These are phyloP conservation scores for Cryphonectria japonica DNA, from an alignment of 2,329 filamentous ascomycete genomes.

Conservation along the genomic window DNA sequence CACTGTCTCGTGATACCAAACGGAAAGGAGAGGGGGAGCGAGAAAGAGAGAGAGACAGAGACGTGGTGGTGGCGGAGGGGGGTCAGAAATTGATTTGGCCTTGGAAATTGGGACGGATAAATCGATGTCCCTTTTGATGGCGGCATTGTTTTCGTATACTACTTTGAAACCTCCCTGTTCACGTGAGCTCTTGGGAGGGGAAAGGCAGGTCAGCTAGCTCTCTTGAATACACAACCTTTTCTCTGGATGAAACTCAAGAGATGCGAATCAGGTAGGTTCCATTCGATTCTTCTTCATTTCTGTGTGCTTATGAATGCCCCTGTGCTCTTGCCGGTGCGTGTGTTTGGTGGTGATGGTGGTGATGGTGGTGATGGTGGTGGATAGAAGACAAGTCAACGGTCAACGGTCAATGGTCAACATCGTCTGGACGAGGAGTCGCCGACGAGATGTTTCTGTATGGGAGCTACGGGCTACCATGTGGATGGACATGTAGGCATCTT, in stretches of 20 bases:
- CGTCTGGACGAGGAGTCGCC: neutral
- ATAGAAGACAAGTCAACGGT: no score
- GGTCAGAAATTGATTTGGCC: neutral
- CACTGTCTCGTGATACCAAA: constrained; percentile 22
- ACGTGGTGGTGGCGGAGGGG: no score
- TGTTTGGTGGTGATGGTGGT: neutral
- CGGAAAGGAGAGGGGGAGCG: neutral
- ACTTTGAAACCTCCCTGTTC: neutral
- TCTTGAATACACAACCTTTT: neutral
- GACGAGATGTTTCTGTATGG: neutral
- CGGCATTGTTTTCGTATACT: neutral
- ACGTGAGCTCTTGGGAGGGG: neutral
- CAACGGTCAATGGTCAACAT: neutral
- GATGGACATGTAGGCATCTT: neutral
- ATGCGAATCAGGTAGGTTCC: neutral
- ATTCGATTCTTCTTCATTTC: neutral
- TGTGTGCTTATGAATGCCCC: neutral
- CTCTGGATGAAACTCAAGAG: neutral
- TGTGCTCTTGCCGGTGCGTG: neutral
- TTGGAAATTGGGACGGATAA: neutral
- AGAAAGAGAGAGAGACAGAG: neutral
- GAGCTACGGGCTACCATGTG: neutral
- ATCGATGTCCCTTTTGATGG: neutral
- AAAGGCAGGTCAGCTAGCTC: neutral
- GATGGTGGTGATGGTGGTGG: neutral